Conservation (phyloP, 306 rosid genomes). For the Prunus dulcis region DNA sequence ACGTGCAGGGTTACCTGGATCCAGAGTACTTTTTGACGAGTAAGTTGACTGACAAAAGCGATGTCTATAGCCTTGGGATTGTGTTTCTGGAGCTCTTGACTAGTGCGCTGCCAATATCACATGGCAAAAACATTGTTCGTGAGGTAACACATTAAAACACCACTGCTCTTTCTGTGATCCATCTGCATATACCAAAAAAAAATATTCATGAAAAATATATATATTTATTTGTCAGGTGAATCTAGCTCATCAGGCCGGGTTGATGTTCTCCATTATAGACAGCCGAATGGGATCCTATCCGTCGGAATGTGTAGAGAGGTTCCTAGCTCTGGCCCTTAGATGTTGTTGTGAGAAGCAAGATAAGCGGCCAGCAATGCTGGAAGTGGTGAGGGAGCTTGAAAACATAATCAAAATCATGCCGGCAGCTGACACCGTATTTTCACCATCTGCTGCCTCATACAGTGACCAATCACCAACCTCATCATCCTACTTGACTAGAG, state of each 20-base stretch:
- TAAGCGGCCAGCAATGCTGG: slow-evolving; percentile 57
- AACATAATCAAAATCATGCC: slow-evolving; percentile 49
- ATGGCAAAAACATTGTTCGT: no score
- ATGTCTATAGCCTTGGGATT: no score
- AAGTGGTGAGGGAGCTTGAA: slow-evolving; percentile 72
- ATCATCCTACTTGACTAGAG: slow-evolving; percentile 23
- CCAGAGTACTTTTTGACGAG: no score
- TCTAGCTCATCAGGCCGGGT: no score
- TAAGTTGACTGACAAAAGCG: no score
- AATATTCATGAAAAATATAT: not conserved
- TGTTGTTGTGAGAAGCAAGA: slow-evolving; percentile 64
- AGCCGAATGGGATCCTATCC: slow-evolving; percentile 52
- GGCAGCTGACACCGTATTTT: slow-evolving; percentile 36
- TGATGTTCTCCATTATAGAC: slow-evolving; percentile 48
- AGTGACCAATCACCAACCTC: slow-evolving; percentile 30
- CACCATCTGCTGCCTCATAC: slow-evolving; percentile 36
- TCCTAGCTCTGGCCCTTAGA: slow-evolving; percentile 50
- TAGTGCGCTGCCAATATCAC: no score
- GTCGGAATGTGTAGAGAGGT: slow-evolving; percentile 50
- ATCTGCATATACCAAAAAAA: no score
- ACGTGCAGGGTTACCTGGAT: no score
- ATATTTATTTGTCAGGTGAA: no score
- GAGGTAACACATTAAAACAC: no score
- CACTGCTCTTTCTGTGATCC: no score
- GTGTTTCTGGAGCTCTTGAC: no score